These are phyloP conservation scores for Phoma sp. DNA, from an alignment of 2,329 filamentous ascomycete species.

Conservation along the genomic window DNA sequence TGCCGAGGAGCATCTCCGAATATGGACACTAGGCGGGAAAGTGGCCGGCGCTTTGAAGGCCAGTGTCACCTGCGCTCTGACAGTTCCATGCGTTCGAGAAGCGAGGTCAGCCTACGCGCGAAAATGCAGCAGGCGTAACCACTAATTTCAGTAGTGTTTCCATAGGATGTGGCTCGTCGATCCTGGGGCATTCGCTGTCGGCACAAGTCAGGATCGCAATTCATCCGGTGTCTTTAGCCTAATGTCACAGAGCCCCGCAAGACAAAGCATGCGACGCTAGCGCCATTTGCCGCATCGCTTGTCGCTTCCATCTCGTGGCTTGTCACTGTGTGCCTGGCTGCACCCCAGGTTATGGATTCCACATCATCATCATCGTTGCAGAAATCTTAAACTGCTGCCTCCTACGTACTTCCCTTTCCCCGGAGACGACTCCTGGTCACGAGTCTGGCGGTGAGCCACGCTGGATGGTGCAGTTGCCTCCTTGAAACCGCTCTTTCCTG, in stretches of 20 bases:
- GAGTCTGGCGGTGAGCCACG: conserved; percentile 12
- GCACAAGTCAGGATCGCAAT: conserved; percentile 10
- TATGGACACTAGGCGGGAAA: conserved; percentile 35
- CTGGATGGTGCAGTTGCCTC: conserved; percentile 27
- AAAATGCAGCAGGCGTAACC: conserved; percentile 42
- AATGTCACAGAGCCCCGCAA: conserved; percentile 14
- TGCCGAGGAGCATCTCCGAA: conserved; percentile 40
- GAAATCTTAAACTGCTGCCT: background rate
- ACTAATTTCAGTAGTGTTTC: conserved; percentile 32
- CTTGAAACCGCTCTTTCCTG: conserved; percentile 24
- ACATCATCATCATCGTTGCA: conserved; percentile 7
- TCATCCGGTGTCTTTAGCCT: conserved; percentile 25
- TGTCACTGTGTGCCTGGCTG: conserved; percentile 15
- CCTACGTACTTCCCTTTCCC: conserved; percentile 30
- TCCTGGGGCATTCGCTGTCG: conserved; percentile 23
- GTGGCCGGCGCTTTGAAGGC: conserved; percentile 25
- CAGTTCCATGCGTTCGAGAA: conserved; percentile 49
- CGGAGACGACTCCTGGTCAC: conserved; percentile 13
- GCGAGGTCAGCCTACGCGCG: conserved; percentile 40
- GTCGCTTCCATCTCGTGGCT: conserved; percentile 9
- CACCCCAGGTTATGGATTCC: conserved; percentile 17
- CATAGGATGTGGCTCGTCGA: conserved; percentile 36
- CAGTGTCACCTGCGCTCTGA: conserved; percentile 46
- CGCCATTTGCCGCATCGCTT: conserved; percentile 6
- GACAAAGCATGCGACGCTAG: conserved; percentile 8